These are phyloP conservation scores for Chlorella sp. DNA, from an alignment of 139 green algal species.

Conservation along the genomic window DNA sequence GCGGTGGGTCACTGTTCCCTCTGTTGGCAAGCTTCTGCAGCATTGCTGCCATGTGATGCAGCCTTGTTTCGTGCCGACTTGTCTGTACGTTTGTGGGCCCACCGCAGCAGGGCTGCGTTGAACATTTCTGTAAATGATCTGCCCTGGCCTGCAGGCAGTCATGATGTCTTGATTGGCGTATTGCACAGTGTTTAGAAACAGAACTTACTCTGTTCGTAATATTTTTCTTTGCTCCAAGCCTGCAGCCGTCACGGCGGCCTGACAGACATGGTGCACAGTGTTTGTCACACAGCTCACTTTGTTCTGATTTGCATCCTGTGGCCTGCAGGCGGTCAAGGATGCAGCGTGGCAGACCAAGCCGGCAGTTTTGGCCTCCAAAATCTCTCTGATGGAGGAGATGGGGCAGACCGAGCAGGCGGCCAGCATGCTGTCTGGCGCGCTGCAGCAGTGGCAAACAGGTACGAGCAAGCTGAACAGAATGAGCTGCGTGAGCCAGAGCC, in stretches of 20 bases:
- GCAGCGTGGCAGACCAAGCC: conserved; percentile 27
- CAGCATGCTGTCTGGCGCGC: conserved; percentile 44
- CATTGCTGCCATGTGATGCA: neutral
- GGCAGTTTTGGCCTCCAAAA: conserved; percentile 67
- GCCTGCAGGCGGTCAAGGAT: neutral
- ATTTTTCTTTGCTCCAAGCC: too few species aligned
- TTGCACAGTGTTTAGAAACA: too few species aligned
- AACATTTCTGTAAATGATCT: too few species aligned
- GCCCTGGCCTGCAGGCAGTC: neutral
- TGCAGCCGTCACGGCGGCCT: too few species aligned
- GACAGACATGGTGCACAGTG: too few species aligned
- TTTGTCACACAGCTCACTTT: neutral
- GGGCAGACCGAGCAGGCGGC: conserved; percentile 56
- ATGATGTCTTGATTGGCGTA: neutral
- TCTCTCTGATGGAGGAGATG: conserved; percentile 63
- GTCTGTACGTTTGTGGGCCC: neutral
- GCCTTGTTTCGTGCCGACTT: neutral
- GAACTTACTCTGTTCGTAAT: neutral
- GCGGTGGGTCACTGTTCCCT: neutral
- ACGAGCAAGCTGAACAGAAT: neutral
- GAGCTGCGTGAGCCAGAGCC: too few species aligned
- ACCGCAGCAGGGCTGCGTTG: too few species aligned
- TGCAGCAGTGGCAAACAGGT: conserved; percentile 43
- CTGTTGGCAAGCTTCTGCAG: neutral
- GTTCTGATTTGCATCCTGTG: neutral